These are phyloP conservation scores for Scedosporium apiospermum DNA, from an alignment of 2,329 filamentous ascomycete species.

Conservation along the genomic window DNA sequence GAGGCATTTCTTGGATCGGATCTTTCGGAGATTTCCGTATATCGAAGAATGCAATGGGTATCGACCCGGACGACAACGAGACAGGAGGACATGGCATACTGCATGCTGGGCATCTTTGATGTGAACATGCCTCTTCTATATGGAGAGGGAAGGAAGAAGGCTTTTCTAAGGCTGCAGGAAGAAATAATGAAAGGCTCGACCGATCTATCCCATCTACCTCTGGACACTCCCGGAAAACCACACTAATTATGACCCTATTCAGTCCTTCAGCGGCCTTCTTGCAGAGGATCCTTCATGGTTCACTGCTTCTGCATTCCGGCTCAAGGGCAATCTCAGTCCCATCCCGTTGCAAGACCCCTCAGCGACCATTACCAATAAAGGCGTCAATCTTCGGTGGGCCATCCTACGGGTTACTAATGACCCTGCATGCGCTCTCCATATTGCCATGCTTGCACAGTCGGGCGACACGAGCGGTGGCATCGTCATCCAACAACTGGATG, in stretches of 20 bases:
- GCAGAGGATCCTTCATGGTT: neutral
- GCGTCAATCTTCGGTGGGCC: neutral
- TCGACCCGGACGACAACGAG: constrained; percentile 12
- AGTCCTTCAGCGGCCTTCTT: neutral
- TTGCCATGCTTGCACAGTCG: neutral
- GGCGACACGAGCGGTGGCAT: neutral
- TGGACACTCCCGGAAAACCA: constrained; percentile 10
- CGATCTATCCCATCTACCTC: constrained; percentile 14
- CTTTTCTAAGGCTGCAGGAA: constrained; percentile 13
- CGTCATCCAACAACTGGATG: neutral
- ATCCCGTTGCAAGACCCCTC: neutral
- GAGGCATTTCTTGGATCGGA: neutral
- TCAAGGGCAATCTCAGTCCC: neutral
- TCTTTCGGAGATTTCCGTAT: constrained; percentile 6
- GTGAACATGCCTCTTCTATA: constrained; percentile 17
- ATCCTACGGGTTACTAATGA: neutral
- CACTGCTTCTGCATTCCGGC: neutral
- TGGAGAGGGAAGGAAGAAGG: constrained; percentile 8
- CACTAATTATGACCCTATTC: neutral
- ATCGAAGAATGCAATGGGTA: constrained; percentile 15
- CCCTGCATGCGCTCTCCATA: neutral
- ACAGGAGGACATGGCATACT: constrained; percentile 16
- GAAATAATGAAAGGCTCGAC: constrained; percentile 12
- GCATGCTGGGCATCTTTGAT: constrained; percentile 14
- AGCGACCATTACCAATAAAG: neutral